A percentile compares a stretch with the other conserved stretches of the same genome.
phyloP scores from a whole-genome alignment of 208 protist genomes.

The Trypanosomatidae sp. region DNA sequence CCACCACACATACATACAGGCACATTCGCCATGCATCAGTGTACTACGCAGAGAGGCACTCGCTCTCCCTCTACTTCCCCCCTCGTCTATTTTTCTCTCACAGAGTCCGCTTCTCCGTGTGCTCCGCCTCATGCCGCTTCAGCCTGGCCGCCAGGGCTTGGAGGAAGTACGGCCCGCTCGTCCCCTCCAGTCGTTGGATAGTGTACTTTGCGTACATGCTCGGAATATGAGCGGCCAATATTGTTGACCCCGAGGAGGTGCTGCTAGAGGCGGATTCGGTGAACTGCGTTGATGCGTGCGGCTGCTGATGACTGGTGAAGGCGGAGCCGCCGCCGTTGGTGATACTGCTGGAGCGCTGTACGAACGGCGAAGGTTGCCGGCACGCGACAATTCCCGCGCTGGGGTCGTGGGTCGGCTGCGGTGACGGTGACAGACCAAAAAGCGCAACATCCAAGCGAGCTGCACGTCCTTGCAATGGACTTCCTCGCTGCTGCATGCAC shows the following conservation, averaged over 20 bases:
- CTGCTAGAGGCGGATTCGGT: constrained; percentile 25
- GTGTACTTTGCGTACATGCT: constrained; percentile 5
- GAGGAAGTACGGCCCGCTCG: constrained; percentile 20
- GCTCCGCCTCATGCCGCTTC: constrained; percentile 1
- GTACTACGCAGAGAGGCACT: not conserved
- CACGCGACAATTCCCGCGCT: not conserved
- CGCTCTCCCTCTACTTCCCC: not conserved
- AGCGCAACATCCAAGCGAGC: constrained; percentile 5
- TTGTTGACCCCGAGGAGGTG: constrained; percentile 14
- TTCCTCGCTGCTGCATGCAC: not conserved
- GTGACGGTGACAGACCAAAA: not conserved
- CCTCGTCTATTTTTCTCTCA: not conserved
- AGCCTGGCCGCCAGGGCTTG: constrained; percentile 6
- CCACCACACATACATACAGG: not conserved
- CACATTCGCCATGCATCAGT: not conserved
- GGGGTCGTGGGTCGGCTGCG: not conserved
- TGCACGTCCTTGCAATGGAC: constrained; percentile 2
- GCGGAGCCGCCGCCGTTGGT: constrained; percentile 1
- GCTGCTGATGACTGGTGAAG: constrained; percentile 7
- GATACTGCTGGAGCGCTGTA: not conserved
- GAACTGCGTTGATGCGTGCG: constrained; percentile 1
- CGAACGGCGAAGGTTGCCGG: constrained; percentile 2
- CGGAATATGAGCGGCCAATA: constrained; percentile 3
- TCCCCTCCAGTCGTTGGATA: constrained; percentile 17
- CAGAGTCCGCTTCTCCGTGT: not conserved